Percentiles rank a stretch among this genome's conserved stretches.
phyloP scores from a whole-genome alignment of 139 green algal genomes.

The Chlamydomonas asymmetrica region DNA sequence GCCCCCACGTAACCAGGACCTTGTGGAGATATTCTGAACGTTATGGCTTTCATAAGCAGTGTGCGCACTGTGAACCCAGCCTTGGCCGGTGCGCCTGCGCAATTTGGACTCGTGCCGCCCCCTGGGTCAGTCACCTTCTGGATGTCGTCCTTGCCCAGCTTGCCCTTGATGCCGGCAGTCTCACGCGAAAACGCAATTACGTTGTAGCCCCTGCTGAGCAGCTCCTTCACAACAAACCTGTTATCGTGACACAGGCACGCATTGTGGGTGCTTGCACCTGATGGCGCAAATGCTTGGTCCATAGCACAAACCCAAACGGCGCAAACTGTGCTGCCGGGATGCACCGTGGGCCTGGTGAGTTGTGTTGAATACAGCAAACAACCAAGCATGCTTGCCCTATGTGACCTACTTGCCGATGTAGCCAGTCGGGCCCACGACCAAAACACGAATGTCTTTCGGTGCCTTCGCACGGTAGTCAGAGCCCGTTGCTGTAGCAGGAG shows the following conservation, averaged over 20 bases:
- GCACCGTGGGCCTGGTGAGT: constrained; percentile 9
- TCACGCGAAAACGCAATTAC: constrained; percentile 86
- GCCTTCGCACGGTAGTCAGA: constrained; percentile 63
- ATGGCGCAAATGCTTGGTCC: not conserved
- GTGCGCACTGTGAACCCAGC: too few relatives aligned
- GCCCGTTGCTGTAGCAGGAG: constrained; percentile 25
- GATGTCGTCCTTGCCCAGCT: constrained; percentile 75
- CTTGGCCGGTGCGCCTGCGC: too few relatives aligned
- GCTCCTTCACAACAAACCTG: constrained; percentile 71
- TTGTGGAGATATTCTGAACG: too few relatives aligned
- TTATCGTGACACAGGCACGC: too few relatives aligned
- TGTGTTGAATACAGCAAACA: not conserved
- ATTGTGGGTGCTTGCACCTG: not conserved
- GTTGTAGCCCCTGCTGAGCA: constrained; percentile 72
- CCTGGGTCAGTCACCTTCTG: constrained; percentile 63
- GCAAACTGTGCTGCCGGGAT: too few relatives aligned
- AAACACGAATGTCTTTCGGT: constrained; percentile 78
- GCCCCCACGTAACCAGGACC: too few relatives aligned
- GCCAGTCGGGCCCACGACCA: constrained; percentile 93
- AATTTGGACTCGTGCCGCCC: not conserved
- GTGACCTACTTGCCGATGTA: constrained; percentile 99
- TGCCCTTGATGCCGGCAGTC: constrained; percentile 90
- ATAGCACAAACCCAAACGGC: not conserved
- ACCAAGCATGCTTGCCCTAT: not conserved
- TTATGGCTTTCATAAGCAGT: too few relatives aligned